These are phyloP conservation scores for Microthlaspi erraticum DNA, from an alignment of 345 rosid species.

Conservation along the genomic window DNA sequence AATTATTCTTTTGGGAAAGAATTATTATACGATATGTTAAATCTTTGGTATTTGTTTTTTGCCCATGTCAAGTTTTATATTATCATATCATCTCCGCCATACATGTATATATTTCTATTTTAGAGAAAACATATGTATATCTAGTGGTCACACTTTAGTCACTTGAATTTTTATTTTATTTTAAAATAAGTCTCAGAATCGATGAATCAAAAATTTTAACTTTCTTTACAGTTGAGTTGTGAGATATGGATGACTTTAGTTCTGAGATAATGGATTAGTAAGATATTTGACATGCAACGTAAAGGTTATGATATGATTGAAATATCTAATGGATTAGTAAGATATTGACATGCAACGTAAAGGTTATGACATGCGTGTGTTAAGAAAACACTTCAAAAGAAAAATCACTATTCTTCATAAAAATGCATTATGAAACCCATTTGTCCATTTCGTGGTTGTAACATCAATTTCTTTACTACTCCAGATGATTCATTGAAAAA, in stretches of 20 bases:
- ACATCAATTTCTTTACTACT: slow-evolving; percentile 36
- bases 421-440: slow-evolving; percentile 30
- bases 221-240: slow-evolving; percentile 10
- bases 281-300: slow-evolving; percentile 42
- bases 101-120: slow-evolving; percentile 4
- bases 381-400: slow-evolving; percentile 41
- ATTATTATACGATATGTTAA: slow-evolving; percentile 6
- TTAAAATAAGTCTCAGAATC: not conserved
- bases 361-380: slow-evolving; percentile 41
- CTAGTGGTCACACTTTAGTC: not conserved
- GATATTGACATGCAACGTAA: slow-evolving; percentile 36
- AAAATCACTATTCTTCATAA: slow-evolving; percentile 24
- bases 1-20: slow-evolving; percentile 17
- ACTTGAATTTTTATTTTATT: not conserved
- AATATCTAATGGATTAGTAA: slow-evolving; percentile 26
- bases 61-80: slow-evolving; percentile 14
- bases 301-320: slow-evolving; percentile 35
- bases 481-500: slow-evolving; percentile 8
- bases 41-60: slow-evolving; percentile 21
- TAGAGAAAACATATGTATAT: not conserved
- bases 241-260: slow-evolving; percentile 23
- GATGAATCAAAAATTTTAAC: not conserved
- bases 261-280: slow-evolving; percentile 22
- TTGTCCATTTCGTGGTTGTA: slow-evolving; percentile 34
- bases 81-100: slow-evolving; percentile 3